Evolutionary conservation across 2,329 filamentous ascomycete species (phyloP).

Genomic region (Diaporthe ilicicola): DNA sequence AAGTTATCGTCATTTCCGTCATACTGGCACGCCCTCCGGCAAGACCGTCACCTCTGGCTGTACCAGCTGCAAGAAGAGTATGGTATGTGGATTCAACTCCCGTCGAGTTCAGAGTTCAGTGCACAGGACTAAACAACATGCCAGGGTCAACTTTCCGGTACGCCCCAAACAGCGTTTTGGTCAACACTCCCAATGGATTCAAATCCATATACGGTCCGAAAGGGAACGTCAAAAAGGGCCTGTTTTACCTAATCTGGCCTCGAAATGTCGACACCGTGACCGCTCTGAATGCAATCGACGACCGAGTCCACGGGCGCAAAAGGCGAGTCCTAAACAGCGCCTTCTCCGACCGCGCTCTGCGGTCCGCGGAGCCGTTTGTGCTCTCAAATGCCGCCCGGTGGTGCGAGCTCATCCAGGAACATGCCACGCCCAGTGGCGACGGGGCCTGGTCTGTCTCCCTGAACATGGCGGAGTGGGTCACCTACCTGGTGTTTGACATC

Average conservation of each 20-base stretch:
- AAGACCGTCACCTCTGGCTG: conserved; percentile 26
- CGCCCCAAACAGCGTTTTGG: neutral
- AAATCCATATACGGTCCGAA: conserved; percentile 29
- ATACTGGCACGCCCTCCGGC: conserved; percentile 2
- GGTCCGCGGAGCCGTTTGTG: conserved; percentile 46
- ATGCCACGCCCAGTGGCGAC: neutral
- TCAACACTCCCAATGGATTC: conserved; percentile 28
- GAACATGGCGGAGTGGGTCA: conserved; percentile 29
- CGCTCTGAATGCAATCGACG: conserved; percentile 53
- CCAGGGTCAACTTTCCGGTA: conserved; percentile 13
- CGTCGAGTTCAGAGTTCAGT: neutral
- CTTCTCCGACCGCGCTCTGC: conserved; percentile 52
- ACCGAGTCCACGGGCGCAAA: conserved; percentile 51
- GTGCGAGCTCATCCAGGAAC: conserved; percentile 28
- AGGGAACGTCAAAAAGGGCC: conserved; percentile 25
- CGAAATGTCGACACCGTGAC: conserved; percentile 38
- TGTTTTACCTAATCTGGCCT: conserved; percentile 25
- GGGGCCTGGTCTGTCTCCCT: neutral
- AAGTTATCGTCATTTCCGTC: conserved; percentile 14
- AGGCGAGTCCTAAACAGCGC: conserved; percentile 53
- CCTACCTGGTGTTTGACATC: conserved; percentile 30
- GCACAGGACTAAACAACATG: neutral
- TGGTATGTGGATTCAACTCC: neutral
- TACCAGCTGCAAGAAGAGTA: conserved; percentile 16
- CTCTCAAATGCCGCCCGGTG: conserved; percentile 27